Evolutionary conservation across 768 basidiomycete genomes (phyloP), one percentile per base, ranked within the genome.

Genomic region (Holtermanniella nyarrowii): DNA sequence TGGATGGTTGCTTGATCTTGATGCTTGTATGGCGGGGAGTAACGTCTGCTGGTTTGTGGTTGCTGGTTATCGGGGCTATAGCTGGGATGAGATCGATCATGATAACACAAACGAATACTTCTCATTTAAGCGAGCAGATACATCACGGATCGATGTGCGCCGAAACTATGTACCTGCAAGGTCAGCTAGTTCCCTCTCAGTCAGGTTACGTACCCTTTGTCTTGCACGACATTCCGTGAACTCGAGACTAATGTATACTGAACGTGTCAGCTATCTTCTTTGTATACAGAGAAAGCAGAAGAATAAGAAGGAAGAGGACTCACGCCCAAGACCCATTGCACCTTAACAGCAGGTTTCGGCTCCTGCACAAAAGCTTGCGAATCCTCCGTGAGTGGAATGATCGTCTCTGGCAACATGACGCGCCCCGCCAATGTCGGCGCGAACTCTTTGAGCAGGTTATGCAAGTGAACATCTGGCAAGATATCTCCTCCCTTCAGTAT

Each of bases 251-350:
- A 59, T 2, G 69, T 66, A 41, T 70, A 70, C 58, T 10, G 5
- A 39, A n/a, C 48, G 13, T 4, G 26, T 18, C 39, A 24, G 3
- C 31, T 20, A 14, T 27, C 26, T n/a, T 14, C 12, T 39, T 23
- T 16, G n/a, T 22, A 24, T 5, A 20, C 16, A 16, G 24, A 42
- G 5, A 18, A 20, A 26, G 27, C 16, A 44, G 25, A 18, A 11
- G 24, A 21, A 4, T 47, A 16, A 25, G 13, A 16, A n/a, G 26
- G 21, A 43, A 7, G 20, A 20, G n/a, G 5, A 64, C 67, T 65
- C 55, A 69, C 67, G 21, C 66, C 65, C 31, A 71, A 46, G 5
- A 71, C 68, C 69, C 69, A 71, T 51, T 58, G 54, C 4, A 68
- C 62, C 1, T 58, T 46, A 10, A 69, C 63, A 22, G 50, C 65